Evolutionary conservation across 345 rosid genomes (phyloP).

Genomic region (Eutrema heterophyllum): DNA sequence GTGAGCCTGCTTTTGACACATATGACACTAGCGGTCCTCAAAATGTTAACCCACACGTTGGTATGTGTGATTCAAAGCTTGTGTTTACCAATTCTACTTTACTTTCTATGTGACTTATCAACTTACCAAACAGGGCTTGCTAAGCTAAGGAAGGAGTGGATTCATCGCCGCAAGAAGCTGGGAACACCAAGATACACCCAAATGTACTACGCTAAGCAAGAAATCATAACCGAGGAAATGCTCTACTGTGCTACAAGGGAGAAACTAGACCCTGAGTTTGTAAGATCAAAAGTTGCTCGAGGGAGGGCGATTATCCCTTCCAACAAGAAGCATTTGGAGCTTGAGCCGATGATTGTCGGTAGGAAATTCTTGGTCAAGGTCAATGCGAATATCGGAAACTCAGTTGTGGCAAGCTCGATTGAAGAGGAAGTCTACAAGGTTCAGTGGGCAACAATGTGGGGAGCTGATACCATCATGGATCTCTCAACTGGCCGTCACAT

Average conservation of each 20-base stretch:
- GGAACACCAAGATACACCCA: constrained; percentile 86
- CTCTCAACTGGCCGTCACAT: constrained; percentile 98
- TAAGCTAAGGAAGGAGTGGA: constrained; percentile 83
- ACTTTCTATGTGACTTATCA: background rate
- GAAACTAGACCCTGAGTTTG: constrained; percentile 95
- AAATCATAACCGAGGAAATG: constrained; percentile 95
- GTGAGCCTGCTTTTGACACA: constrained; percentile 73
- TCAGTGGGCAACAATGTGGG: constrained; percentile 99
- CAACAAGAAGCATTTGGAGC: constrained; percentile 90
- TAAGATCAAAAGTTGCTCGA: constrained; percentile 94
- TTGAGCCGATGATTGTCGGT: constrained; percentile 96
- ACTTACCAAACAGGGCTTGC: constrained; percentile 64
- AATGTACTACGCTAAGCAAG: constrained; percentile 98
- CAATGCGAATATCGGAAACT: constrained; percentile 96
- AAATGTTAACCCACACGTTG: constrained; percentile 62
- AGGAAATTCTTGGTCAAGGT: constrained; percentile 95
- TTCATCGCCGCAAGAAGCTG: constrained; percentile 70
- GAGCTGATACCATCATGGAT: constrained; percentile 99
- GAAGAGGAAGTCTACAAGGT: constrained; percentile 99
- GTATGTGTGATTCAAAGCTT: constrained; percentile 37
- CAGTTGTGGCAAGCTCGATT: constrained; percentile 91
- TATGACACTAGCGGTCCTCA: constrained; percentile 99
- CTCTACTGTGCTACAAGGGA: constrained; percentile 85
- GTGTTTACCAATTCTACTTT: background rate
- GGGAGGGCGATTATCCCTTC: constrained; percentile 98